Evolutionary conservation across 108 stramenopile species (phyloP), one percentile per base, ranked within the genome.

Genomic region (Stephanodiscus minutulus): DNA sequence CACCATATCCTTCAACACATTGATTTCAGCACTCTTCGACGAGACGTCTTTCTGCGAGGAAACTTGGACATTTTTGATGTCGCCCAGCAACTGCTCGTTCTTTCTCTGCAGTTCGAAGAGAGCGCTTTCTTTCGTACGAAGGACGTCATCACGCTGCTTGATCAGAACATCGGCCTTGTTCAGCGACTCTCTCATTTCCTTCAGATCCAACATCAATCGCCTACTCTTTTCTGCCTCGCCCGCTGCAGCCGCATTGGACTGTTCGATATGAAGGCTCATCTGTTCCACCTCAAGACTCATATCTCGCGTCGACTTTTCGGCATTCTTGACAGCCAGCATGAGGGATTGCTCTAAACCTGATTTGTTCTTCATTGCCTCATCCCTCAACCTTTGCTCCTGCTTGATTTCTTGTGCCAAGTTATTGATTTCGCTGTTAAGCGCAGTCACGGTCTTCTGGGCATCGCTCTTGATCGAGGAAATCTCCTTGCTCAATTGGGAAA

Each of bases 1-100:
- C 21, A 73, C 72, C 64, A 65, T 73, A 25, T 73, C 53, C 43
- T 73, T 58, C 43, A 73, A 58, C 2, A 64, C 31, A 25, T 64
- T 53, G n/a, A 63, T 56, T 39, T 73, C 72, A 22, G 43, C 64
- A 46, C 62, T 65, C 29, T 73, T 73, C 13, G 56, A 39, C 72
- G 43, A 47, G 54, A 55, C 39, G 47, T 53, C 72, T 20, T 73
- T 67, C 11, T 67, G 47, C 17, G 66, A 52, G 9, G 36, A 20
- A 7, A 21, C n/a, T 18, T 33, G 49, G 12, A 24, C 52, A 20
- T 25, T 54, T 28, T 22, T 36, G 13, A 53, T 53, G 10, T 54
- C 66, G 8, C 47, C 18, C 33, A 43, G 18, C 1, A 68, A 18
- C 15, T 57, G 41, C 11, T 68, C 15, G 44, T 55, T 58, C 43